Evolutionary conservation across 163 green algal genomes (phyloP).

Genomic region (Prototheca cutis): DNA sequence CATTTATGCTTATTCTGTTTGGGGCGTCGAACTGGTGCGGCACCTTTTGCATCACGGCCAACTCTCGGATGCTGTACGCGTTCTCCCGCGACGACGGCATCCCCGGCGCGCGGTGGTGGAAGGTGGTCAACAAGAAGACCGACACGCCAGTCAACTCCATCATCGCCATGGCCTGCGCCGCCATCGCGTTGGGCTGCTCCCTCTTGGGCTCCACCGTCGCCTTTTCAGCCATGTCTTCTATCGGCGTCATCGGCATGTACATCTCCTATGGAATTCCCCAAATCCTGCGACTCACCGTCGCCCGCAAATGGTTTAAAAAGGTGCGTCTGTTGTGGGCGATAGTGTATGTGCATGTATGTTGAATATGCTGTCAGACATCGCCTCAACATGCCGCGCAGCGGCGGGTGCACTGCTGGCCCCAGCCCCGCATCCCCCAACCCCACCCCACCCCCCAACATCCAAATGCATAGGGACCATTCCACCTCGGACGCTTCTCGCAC

Average conservation of each 20-base stretch:
- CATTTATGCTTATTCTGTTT: slow-evolving; percentile 17
- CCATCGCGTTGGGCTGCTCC: slow-evolving; percentile 25
- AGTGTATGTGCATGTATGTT: no score
- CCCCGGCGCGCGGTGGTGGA: slow-evolving; percentile 10
- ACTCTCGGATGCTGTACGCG: slow-evolving; percentile 30
- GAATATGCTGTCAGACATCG: no score
- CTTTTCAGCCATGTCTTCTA: slow-evolving; percentile 26
- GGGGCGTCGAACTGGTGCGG: slow-evolving; percentile 16
- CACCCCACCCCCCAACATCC: background rate
- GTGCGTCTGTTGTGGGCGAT: no score
- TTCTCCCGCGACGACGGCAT: slow-evolving; percentile 13
- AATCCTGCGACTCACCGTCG: slow-evolving; percentile 31
- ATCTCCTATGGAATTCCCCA: slow-evolving; percentile 45
- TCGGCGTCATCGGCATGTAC: slow-evolving; percentile 41
- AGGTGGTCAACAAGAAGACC: slow-evolving; percentile 11
- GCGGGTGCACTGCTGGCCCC: background rate
- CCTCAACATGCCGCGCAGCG: no score
- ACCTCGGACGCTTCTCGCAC: slow-evolving; percentile 39
- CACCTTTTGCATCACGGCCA: slow-evolving; percentile 36
- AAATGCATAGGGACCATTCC: slow-evolving; percentile 37
- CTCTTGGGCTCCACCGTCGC: slow-evolving; percentile 24
- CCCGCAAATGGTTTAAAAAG: slow-evolving; percentile 28
- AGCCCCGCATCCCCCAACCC: background rate
- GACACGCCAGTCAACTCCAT: slow-evolving; percentile 36
- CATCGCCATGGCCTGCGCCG: slow-evolving; percentile 29